A percentile compares a stretch with the other conserved stretches of the same genome.
These are phyloP conservation scores for Candida suzukii DNA, from an alignment of 805 yeast species.

Conservation along the genomic window DNA sequence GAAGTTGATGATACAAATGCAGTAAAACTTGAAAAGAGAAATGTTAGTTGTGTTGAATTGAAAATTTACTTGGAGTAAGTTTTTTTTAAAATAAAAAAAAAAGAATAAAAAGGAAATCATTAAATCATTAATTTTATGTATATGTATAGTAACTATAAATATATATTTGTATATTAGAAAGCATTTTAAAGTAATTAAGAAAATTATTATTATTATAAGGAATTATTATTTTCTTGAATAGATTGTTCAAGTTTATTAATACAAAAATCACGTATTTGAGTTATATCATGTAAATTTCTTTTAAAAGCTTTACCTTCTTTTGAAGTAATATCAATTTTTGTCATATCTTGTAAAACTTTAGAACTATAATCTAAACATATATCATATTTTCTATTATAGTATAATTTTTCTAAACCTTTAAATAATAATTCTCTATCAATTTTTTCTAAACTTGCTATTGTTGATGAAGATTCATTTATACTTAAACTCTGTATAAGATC, in stretches of 20 bases:
- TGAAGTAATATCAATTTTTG: conserved; percentile 18
- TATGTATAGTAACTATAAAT: no score
- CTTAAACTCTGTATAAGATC: not conserved
- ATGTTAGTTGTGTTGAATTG: conserved; percentile 41
- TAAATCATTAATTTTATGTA: no score
- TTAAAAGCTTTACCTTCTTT: conserved; percentile 36
- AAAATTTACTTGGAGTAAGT: conserved; percentile 26
- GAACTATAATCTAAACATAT: conserved; percentile 42
- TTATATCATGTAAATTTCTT: conserved; percentile 45
- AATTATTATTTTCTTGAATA: no score
- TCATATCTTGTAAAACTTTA: conserved; percentile 17
- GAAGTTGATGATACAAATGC: no score
- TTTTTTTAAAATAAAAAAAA: not conserved
- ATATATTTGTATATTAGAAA: no score
- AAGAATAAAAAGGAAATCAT: no score
- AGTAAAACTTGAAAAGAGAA: conserved; percentile 35
- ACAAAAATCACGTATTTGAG: conserved; percentile 36
- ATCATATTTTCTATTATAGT: conserved; percentile 44
- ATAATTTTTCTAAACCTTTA: conserved; percentile 57
- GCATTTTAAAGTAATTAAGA: no score
- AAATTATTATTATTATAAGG: no score
- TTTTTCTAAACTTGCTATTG: conserved; percentile 28
- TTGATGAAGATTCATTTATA: not conserved
- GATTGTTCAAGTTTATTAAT: conserved; percentile 10
- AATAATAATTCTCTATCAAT: conserved; percentile 48